These are phyloP conservation scores for Leishmania mexicana DNA, from an alignment of 208 protist species.

Conservation along the genomic window DNA sequence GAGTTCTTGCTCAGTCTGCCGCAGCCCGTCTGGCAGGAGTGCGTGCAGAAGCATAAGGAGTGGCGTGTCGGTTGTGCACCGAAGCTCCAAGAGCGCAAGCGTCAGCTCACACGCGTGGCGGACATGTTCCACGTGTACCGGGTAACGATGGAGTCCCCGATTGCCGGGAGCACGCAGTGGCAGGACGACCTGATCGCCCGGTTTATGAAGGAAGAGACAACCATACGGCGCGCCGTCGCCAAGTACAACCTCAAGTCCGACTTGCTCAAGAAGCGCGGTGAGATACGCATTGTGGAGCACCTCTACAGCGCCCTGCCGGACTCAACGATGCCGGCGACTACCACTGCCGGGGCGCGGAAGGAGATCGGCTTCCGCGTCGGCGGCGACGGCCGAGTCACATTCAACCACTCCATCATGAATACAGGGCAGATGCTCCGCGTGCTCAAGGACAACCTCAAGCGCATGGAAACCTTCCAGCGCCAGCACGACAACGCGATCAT, in stretches of 20 bases:
- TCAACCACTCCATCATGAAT: constrained; percentile 71
- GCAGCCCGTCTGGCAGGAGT: constrained; percentile 69
- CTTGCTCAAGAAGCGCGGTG: constrained; percentile 65
- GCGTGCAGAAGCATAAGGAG: constrained; percentile 70
- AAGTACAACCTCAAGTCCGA: constrained; percentile 85
- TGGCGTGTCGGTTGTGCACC: constrained; percentile 74
- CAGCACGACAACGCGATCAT: constrained; percentile 61
- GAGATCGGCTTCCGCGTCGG: constrained; percentile 78
- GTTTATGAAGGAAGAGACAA: constrained; percentile 66
- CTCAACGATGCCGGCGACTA: constrained; percentile 7
- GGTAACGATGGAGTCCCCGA: constrained; percentile 52
- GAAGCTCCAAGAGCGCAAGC: constrained; percentile 66
- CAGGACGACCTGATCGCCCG: constrained; percentile 67
- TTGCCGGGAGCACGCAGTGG: constrained; percentile 57
- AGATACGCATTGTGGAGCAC: constrained; percentile 55
- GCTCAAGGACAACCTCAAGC: constrained; percentile 73
- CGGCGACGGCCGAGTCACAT: constrained; percentile 65
- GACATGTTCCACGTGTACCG: constrained; percentile 76
- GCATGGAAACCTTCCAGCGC: constrained; percentile 58
- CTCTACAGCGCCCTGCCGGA: constrained; percentile 50
- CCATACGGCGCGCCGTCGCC: constrained; percentile 61
- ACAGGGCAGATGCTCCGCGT: constrained; percentile 82
- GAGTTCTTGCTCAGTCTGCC: constrained; percentile 73
- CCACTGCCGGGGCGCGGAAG: constrained; percentile 28
- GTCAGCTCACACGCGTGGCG: constrained; percentile 59